Conservation (phyloP, 2,329 filamentous ascomycete species). For the Botrytis fragariae region DNA sequence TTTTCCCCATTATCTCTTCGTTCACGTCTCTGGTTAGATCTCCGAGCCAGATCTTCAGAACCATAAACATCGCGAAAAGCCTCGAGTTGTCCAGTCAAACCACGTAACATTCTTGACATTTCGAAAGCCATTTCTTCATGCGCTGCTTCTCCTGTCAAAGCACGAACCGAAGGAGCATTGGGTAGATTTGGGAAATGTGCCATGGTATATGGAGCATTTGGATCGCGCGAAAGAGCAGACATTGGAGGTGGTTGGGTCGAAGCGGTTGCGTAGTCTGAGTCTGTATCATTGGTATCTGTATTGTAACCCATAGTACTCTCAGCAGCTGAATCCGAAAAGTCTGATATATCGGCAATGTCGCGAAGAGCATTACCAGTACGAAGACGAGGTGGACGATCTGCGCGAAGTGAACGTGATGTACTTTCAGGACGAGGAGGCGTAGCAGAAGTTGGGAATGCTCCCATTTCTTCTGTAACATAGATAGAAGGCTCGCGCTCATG, state of each 20-base stretch:
- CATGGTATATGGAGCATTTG: constrained; percentile 22
- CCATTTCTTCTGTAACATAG: constrained; percentile 55
- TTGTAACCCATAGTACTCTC: constrained; percentile 24
- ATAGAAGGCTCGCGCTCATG: constrained; percentile 39
- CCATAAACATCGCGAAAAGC: constrained; percentile 34
- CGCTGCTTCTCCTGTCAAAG: constrained; percentile 32
- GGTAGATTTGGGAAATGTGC: constrained; percentile 30
- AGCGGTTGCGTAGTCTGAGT: constrained; percentile 25
- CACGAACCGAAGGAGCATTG: constrained; percentile 30
- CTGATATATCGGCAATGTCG: constrained; percentile 34
- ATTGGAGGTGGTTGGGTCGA: constrained; percentile 27
- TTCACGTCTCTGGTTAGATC: constrained; percentile 10
- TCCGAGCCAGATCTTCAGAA: constrained; percentile 21
- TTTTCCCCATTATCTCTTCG: constrained; percentile 17
- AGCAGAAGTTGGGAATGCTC: constrained; percentile 48
- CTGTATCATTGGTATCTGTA: constrained; percentile 24
- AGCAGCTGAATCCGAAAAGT: constrained; percentile 36
- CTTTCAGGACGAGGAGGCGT: constrained; percentile 32
- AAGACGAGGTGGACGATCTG: constrained; percentile 33
- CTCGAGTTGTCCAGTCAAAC: constrained; percentile 31
- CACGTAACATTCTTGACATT: constrained; percentile 29
- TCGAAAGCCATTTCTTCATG: constrained; percentile 33
- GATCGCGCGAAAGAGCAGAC: not conserved
- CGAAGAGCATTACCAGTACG: constrained; percentile 26
- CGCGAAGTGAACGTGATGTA: not conserved